These are phyloP conservation scores for maize (Zea mays) DNA, from an alignment of 176 grass and related monocot species.

Conservation along the genomic window DNA sequence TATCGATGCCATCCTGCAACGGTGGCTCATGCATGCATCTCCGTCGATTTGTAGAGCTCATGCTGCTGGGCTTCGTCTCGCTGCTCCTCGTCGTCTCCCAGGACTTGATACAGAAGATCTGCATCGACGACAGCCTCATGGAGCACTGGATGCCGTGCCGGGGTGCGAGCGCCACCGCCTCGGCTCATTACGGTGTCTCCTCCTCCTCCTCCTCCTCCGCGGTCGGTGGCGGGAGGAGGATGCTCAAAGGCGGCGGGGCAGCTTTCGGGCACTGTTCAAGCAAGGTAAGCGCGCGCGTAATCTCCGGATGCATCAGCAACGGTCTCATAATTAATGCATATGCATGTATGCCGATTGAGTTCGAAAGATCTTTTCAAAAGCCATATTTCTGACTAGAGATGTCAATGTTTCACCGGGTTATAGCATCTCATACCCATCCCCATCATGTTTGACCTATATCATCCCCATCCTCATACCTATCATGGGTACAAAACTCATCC, in stretches of 20 bases:
- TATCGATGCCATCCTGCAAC: neutral
- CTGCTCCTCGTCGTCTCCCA: conserved; percentile 69
- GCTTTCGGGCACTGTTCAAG: conserved; percentile 34
- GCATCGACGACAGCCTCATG: conserved; percentile 57
- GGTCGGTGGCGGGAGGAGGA: conserved; percentile 22
- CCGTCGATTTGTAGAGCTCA: conserved; percentile 52
- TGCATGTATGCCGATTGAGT: too few relatives aligned
- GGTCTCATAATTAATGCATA: too few relatives aligned
- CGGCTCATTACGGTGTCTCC: conserved; percentile 19
- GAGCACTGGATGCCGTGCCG: conserved; percentile 57
- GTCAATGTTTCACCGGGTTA: too few relatives aligned
- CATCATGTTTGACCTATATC: too few relatives aligned
- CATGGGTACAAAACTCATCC: too few relatives aligned
- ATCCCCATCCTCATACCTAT: too few relatives aligned
- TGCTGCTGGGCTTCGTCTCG: conserved; percentile 88
- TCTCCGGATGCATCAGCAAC: neutral
- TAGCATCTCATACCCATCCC: too few relatives aligned
- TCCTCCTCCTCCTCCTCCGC: neutral
- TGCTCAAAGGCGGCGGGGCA: conserved; percentile 30
- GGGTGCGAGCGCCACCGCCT: neutral
- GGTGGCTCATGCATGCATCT: neutral
- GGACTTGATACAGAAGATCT: conserved; percentile 50
- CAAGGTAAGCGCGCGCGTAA: conserved; percentile 31
- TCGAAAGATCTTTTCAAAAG: too few relatives aligned
- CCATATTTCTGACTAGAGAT: too few relatives aligned